Percentiles rank a stretch among this genome's conserved stretches.
Conservation (phyloP, 495 filamentous ascomycete species). For the Astrothelium macrocarpum region DNA sequence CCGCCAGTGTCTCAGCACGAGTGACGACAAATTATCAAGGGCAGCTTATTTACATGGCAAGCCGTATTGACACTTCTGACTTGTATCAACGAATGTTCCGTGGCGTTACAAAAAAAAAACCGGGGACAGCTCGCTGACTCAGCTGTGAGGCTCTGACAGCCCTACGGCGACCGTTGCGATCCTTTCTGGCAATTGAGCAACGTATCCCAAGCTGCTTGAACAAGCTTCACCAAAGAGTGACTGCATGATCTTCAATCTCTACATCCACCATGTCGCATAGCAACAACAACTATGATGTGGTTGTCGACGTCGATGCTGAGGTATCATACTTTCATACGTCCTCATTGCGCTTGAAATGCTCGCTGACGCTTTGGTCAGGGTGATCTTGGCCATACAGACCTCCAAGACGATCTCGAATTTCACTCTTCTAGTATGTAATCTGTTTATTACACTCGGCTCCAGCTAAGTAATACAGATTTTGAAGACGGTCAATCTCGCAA, state of each 20-base stretch:
- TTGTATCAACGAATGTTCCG: too few relatives aligned
- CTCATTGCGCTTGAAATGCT: slow-evolving; percentile 18
- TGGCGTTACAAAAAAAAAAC: too few relatives aligned
- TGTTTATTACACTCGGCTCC: slow-evolving; percentile 22
- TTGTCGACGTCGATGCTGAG: slow-evolving; percentile 93
- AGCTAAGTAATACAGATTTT: slow-evolving; percentile 36
- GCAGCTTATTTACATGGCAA: too few relatives aligned
- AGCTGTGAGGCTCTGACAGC: background rate
- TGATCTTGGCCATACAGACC: slow-evolving; percentile 94
- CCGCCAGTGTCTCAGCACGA: too few relatives aligned
- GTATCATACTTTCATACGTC: slow-evolving; percentile 33
- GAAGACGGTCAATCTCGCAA: slow-evolving; percentile 43
- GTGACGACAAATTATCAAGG: too few relatives aligned
- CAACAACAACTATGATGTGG: slow-evolving; percentile 64
- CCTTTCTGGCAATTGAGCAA: background rate
- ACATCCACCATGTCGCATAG: background rate
- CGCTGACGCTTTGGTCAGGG: slow-evolving; percentile 45
- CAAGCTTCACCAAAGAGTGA: background rate
- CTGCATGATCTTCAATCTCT: background rate
- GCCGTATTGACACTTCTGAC: too few relatives aligned
- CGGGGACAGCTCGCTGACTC: too few relatives aligned
- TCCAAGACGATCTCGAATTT: slow-evolving; percentile 98
- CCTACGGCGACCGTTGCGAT: background rate
- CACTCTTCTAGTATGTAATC: slow-evolving; percentile 72
- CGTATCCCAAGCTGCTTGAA: background rate